Conservation (phyloP, 192 early-diverging fungal genomes). For the Podila epicladia region DNA sequence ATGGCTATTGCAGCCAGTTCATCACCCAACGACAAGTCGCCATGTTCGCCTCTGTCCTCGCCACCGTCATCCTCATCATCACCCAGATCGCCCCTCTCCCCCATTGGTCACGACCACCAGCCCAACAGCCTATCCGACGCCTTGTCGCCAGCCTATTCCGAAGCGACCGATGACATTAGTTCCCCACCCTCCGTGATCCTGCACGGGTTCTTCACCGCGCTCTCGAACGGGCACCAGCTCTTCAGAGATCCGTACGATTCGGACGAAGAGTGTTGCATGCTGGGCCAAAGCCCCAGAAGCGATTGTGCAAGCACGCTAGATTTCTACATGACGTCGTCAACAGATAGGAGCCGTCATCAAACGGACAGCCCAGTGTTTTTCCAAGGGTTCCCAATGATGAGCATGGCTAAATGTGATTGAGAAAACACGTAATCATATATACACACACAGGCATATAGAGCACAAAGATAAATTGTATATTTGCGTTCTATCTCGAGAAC, state of each 20-base stretch:
- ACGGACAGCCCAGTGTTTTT: conserved; percentile 32
- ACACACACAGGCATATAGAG: not conserved
- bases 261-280: not conserved
- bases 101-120: not conserved
- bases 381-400: conserved; percentile 28
- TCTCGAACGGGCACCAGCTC: conserved; percentile 24
- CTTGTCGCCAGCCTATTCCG: too few relatives aligned
- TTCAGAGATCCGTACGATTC: not conserved
- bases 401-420: conserved; percentile 5
- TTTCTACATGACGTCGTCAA: not conserved
- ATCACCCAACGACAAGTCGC: too few relatives aligned
- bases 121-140: too few relatives aligned
- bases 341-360: conserved; percentile 1
- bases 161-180: not conserved
- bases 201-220: conserved; percentile 3
- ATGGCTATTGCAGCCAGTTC: too few relatives aligned
- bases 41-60: not conserved
- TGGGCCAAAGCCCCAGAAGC: not conserved
- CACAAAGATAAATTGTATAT: not conserved
- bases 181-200: conserved; percentile 1
- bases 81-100: not conserved
- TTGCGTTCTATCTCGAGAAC: conserved; percentile 6
- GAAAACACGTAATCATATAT: not conserved
- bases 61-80: not conserved
- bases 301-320: not conserved